A percentile compares a stretch with the other conserved stretches of the same genome.
phyloP scores from a whole-genome alignment of 768 basidiomycete species.

The Obba rivulosa region DNA sequence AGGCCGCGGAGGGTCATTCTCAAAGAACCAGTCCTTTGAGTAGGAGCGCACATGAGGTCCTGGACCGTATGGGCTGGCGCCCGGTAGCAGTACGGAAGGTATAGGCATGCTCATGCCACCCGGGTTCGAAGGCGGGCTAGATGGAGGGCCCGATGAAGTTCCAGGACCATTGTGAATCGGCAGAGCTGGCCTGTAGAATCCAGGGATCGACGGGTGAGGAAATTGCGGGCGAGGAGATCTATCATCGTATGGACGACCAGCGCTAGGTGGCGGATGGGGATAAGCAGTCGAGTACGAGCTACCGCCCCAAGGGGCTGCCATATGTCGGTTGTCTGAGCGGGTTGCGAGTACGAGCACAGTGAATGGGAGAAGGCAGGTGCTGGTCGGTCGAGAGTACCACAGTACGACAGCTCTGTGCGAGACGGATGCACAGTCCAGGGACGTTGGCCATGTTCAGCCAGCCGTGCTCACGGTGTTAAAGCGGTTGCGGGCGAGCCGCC shows the following conservation, averaged over 20 bases:
- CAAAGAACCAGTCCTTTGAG: conserved; percentile 14
- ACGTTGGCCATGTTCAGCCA: no score
- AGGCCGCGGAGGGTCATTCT: not conserved
- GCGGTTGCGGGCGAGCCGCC: no score
- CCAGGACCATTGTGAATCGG: conserved; percentile 3
- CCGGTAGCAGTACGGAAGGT: conserved; percentile 9
- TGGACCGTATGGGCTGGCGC: not conserved
- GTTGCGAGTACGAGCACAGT: no score
- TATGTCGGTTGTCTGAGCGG: no score
- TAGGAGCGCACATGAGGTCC: conserved; percentile 3
- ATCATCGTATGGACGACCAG: conserved; percentile 6
- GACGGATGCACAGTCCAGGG: no score
- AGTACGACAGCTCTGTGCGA: no score
- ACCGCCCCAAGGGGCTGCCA: conserved; percentile 2
- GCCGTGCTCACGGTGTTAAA: no score
- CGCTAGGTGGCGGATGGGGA: conserved; percentile 4
- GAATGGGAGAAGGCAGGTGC: no score
- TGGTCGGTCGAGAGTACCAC: no score
- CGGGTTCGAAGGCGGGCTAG: conserved; percentile 5
- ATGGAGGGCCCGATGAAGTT: conserved; percentile 1
- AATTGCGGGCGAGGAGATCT: no score
- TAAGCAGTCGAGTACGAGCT: conserved; percentile 4
- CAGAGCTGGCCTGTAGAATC: conserved; percentile 13
- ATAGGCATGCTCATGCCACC: not conserved
- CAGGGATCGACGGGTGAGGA: conserved; percentile 4